phyloP scores from a whole-genome alignment of 1,139 yeast genomes.

The Nadsonia starkeyi-henricii region DNA sequence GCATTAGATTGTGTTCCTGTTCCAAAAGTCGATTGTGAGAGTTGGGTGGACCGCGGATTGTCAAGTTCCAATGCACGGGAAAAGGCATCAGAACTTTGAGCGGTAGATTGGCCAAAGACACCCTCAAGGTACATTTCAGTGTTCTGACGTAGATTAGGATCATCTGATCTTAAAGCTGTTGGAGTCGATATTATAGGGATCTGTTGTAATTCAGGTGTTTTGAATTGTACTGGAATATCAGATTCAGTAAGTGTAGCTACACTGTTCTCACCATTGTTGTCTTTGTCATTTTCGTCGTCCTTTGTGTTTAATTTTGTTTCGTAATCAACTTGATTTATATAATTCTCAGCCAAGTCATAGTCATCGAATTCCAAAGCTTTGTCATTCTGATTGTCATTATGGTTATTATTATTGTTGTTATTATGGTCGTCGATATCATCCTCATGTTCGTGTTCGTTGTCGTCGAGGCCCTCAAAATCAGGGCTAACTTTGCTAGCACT shows the following conservation, averaged over 20 bases:
- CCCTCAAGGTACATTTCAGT: not conserved
- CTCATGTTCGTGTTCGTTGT: constrained; percentile 2
- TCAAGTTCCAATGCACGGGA: no score
- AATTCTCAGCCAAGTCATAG: not conserved
- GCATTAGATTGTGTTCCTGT: no score
- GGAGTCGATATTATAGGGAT: constrained; percentile 4
- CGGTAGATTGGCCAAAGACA: not conserved
- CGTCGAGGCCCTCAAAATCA: no score
- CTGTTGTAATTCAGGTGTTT: not conserved
- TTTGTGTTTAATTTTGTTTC: no score
- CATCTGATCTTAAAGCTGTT: constrained; percentile 5
- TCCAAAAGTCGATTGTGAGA: no score
- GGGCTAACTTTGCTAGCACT: no score
- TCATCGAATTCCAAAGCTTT: not conserved
- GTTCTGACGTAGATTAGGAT: not conserved
- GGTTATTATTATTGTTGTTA: not conserved
- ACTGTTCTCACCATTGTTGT: not conserved
- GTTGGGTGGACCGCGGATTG: no score
- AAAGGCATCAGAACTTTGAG: no score
- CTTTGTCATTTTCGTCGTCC: no score
- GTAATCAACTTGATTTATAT: no score
- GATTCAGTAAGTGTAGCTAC: not conserved
- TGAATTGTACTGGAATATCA: not conserved
- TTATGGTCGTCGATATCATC: constrained; percentile 3
- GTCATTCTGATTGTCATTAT: not conserved